Percentiles rank a stretch among this genome's conserved stretches.
phyloP scores from a whole-genome alignment of 768 basidiomycete species.

The Sporobolomyces roseus region DNA sequence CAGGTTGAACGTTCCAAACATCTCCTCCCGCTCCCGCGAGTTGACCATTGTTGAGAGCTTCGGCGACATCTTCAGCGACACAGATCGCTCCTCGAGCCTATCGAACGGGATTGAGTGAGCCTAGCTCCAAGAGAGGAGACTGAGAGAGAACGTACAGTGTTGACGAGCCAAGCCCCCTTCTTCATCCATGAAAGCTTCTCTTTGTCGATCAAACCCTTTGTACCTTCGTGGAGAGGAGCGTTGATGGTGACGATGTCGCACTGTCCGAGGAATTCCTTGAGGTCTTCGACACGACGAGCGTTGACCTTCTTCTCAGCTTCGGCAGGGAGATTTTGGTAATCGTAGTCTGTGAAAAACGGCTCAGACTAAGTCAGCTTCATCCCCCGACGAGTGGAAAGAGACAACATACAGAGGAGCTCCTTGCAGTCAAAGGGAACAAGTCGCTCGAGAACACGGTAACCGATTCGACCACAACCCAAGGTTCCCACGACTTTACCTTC shows the following conservation, averaged over 20 bases:
- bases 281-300: conserved; percentile 70
- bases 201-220: conserved; percentile 61
- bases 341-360: conserved; percentile 22
- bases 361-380: conserved; percentile 40
- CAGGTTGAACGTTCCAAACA: conserved; percentile 84
- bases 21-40: conserved; percentile 61
- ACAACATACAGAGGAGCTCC: conserved; percentile 62
- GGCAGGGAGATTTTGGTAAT: conserved; percentile 45
- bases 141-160: conserved; percentile 49
- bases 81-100: conserved; percentile 81
- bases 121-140: background rate
- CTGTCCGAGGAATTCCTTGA: conserved; percentile 60
- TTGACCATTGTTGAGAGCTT: conserved; percentile 70
- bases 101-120: background rate
- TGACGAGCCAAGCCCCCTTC: conserved; percentile 86
- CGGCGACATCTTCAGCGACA: conserved; percentile 73
- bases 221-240: conserved; percentile 71
- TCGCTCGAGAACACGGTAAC: conserved; percentile 54
- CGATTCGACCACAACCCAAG: conserved; percentile 55
- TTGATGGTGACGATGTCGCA: conserved; percentile 66
- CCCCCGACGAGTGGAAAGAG: background rate
- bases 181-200: conserved; percentile 84
- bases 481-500: conserved; percentile 90
- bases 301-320: conserved; percentile 65
- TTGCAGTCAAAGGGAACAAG: conserved; percentile 79